Evolutionary conservation across 441 rosid genomes (phyloP), one percentile per base, ranked within the genome.

Genomic region (Brassica hybrid): DNA sequence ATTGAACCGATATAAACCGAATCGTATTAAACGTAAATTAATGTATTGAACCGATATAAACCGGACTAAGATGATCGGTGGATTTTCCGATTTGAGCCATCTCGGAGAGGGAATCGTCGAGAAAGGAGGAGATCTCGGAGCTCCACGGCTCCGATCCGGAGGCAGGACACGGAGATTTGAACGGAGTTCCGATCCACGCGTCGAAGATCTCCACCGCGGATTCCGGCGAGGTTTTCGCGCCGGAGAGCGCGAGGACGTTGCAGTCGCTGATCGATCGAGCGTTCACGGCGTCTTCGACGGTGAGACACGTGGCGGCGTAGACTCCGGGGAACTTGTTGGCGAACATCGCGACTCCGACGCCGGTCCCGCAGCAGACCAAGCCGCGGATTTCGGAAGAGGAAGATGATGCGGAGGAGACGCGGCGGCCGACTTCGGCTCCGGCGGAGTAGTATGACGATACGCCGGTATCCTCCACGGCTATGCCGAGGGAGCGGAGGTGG

Each of bases 251-350:
- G 61, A 94, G 87, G 72, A 93, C 92, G 76, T 94, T 94, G 77
- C 84, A 93, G 78, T 91, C 85, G 80, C 85, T 93, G 83, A 94
- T 94, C 59, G 99, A 93, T 1, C 99, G 79, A 50, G 90, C 81
- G 82, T 94, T 90, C 76, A 81, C 68, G 14, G 96, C 96, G 16
- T 94, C 94, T 17, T 65, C 87, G 0, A 83, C 56, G 36, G 93
- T 71, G 82, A 86, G 91, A 80, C 98, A 94, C 10, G 93, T 88
- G 77, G 92, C 80, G 57, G 98, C 96, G 79, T 76, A 92, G 2
- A 91, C 98, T 73, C 95, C 94, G 1, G 93, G 88, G 82, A 90
- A 90, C 72, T 94, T 94, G 88, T 92, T 94, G 61, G 98, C 97
- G 84, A 92, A 89, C 72, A 94, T 87, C 59, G 92, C 88, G 45